Evolutionary conservation across 1,139 yeast species (phyloP).

Genomic region (Yamadazyma mexicana): DNA sequence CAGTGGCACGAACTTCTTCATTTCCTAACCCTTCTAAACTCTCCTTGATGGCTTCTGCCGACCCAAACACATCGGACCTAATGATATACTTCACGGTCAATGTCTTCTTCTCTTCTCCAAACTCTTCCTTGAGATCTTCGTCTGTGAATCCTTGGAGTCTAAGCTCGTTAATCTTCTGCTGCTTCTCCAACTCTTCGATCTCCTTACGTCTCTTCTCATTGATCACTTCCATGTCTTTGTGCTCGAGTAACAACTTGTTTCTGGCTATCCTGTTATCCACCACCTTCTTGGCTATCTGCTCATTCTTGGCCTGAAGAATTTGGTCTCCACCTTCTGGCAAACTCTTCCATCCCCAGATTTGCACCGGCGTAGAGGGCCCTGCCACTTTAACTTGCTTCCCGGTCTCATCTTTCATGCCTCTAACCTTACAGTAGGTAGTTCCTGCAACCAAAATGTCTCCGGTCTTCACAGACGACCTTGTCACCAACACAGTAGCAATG

Average conservation of each 20-base stretch:
- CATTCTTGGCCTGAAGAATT: constrained; percentile 73
- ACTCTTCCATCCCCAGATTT: constrained; percentile 92
- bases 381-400: constrained; percentile 68
- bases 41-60: constrained; percentile 66
- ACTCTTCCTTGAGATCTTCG: constrained; percentile 29
- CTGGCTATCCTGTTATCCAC: constrained; percentile 61
- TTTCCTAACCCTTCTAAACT: constrained; percentile 82
- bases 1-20: constrained; percentile 70
- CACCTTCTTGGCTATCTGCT: constrained; percentile 74
- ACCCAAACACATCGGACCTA: constrained; percentile 85
- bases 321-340: constrained; percentile 91
- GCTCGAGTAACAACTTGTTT: constrained; percentile 58
- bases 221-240: constrained; percentile 66
- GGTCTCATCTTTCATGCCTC: constrained; percentile 74
- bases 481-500: constrained; percentile 80
- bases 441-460: constrained; percentile 85
- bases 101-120: constrained; percentile 21
- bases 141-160: constrained; percentile 57
- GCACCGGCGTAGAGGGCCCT: constrained; percentile 89
- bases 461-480: constrained; percentile 70
- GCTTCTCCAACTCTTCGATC: constrained; percentile 46
- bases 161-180: constrained; percentile 54
- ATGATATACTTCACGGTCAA: constrained; percentile 51
- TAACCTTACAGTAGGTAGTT: constrained; percentile 79
- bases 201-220: constrained; percentile 57